Percentiles rank a stretch among this genome's conserved stretches.
phyloP scores from a whole-genome alignment of 352 stramenopile species.

The Phytophthora meadii region DNA sequence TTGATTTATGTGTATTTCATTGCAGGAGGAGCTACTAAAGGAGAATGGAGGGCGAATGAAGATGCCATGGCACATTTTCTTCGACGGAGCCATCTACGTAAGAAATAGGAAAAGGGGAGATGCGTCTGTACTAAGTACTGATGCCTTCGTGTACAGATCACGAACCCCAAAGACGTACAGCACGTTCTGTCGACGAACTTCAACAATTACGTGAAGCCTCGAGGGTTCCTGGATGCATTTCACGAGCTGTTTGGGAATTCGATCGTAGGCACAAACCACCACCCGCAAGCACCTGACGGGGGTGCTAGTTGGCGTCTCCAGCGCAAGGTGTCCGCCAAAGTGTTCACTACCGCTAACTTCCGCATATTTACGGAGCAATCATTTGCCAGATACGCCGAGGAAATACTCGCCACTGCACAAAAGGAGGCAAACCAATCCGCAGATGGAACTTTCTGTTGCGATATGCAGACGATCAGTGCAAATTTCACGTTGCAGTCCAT shows the following conservation, averaged over 20 bases:
- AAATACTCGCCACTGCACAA: constrained; percentile 24
- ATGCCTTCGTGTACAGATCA: constrained; percentile 39
- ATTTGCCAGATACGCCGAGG: constrained; percentile 49
- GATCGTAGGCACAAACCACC: constrained; percentile 77
- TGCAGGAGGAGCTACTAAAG: constrained; percentile 49
- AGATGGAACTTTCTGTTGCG: constrained; percentile 29
- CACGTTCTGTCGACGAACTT: constrained; percentile 77
- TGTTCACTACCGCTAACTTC: constrained; percentile 83
- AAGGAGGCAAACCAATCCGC: constrained; percentile 2
- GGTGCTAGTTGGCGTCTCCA: constrained; percentile 74
- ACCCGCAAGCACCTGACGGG: constrained; percentile 53
- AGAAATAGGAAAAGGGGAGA: not conserved
- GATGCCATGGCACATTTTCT: constrained; percentile 71
- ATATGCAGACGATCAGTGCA: constrained; percentile 59
- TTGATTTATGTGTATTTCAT: not conserved
- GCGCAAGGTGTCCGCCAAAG: constrained; percentile 86
- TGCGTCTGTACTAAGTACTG: not conserved
- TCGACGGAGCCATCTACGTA: constrained; percentile 65
- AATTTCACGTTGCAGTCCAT: constrained; percentile 63
- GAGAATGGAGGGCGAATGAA: constrained; percentile 65
- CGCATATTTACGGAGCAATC: constrained; percentile 52
- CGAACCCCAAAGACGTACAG: constrained; percentile 64
- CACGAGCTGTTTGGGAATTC: constrained; percentile 72
- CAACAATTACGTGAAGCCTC: constrained; percentile 76
- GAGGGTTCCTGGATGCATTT: constrained; percentile 72